A percentile compares a stretch with the other conserved stretches of the same genome.
Conservation (phyloP, 78 protist genomes). For the Chrysochromulina parva region DNA sequence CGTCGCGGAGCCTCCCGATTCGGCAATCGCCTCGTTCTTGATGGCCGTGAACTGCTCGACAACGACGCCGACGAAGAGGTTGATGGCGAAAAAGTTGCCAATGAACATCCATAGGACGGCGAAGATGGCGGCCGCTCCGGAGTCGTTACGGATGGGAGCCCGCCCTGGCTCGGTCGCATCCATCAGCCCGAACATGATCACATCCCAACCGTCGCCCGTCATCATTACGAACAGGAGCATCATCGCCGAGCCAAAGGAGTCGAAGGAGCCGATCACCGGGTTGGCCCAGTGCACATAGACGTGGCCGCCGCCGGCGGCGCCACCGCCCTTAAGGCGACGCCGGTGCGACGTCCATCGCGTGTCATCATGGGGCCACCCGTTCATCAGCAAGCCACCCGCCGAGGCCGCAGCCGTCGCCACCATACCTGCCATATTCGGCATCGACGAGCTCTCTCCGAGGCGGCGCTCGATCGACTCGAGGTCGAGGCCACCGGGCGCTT, state of each 20-base stretch:
- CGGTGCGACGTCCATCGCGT: too few relatives aligned
- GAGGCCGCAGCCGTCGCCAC: too few relatives aligned
- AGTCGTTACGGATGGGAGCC: neutral
- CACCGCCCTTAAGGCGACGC: too few relatives aligned
- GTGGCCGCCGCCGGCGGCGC: too few relatives aligned
- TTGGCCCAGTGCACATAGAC: neutral
- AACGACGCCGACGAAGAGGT: slow-evolving; percentile 44
- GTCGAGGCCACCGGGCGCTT: too few relatives aligned
- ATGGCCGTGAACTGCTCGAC: neutral
- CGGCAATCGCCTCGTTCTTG: neutral
- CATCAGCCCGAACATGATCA: neutral
- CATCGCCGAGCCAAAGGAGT: neutral
- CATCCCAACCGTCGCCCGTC: neutral
- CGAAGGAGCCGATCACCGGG: neutral
- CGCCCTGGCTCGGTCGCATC: neutral
- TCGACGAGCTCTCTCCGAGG: too few relatives aligned
- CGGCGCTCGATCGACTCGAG: too few relatives aligned
- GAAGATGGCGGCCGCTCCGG: neutral
- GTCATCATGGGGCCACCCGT: too few relatives aligned
- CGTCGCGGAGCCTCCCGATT: neutral
- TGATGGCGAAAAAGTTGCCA: slow-evolving; percentile 44
- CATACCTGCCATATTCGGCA: too few relatives aligned
- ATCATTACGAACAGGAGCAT: neutral
- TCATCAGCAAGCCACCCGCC: too few relatives aligned
- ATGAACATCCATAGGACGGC: slow-evolving; percentile 31